phyloP scores from a whole-genome alignment of 1,284 basidiomycete species.

The Binderoboletus segoi region DNA sequence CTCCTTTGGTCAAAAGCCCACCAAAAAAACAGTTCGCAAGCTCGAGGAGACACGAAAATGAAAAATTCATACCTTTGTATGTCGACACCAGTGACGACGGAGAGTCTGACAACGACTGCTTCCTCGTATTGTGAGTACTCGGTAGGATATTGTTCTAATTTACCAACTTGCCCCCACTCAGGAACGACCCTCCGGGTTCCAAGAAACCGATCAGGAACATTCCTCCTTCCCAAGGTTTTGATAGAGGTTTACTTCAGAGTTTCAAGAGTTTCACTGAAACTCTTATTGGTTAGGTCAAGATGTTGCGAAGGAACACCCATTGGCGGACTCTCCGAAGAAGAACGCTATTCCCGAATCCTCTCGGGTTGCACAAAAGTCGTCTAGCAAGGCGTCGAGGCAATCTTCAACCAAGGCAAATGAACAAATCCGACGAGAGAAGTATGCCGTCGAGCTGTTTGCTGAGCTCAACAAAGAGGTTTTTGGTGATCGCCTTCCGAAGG shows the following conservation, averaged over 20 bases:
- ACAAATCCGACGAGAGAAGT: slow-evolving; percentile 48
- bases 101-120: slow-evolving; percentile 43
- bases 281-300: slow-evolving; percentile 5
- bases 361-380: slow-evolving; percentile 22
- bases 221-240: slow-evolving; percentile 16
- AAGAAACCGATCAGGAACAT: slow-evolving; percentile 45
- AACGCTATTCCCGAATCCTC: slow-evolving; percentile 10
- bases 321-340: slow-evolving; percentile 16
- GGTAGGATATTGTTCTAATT: neutral
- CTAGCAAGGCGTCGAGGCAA: slow-evolving; percentile 35
- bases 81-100: slow-evolving; percentile 33
- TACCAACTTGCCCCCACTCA: slow-evolving; percentile 7
- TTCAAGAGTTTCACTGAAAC: neutral
- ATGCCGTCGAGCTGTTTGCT: slow-evolving; percentile 72
- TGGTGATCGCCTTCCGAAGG: slow-evolving; percentile 66
- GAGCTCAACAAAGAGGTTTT: slow-evolving; percentile 83
- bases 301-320: neutral
- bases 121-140: slow-evolving; percentile 49
- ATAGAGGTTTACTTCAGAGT: slow-evolving; percentile 1
- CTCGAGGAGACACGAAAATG: slow-evolving; percentile 11
- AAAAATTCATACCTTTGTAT: slow-evolving; percentile 30
- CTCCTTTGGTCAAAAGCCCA: slow-evolving; percentile 26
- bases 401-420: slow-evolving; percentile 45
- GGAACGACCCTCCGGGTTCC: slow-evolving; percentile 48
- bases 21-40: slow-evolving; percentile 1